Base-by-base conservation (phyloP, 2,329 filamentous ascomycete species). In the Phaeosphaeriaceae sp. region DNA sequence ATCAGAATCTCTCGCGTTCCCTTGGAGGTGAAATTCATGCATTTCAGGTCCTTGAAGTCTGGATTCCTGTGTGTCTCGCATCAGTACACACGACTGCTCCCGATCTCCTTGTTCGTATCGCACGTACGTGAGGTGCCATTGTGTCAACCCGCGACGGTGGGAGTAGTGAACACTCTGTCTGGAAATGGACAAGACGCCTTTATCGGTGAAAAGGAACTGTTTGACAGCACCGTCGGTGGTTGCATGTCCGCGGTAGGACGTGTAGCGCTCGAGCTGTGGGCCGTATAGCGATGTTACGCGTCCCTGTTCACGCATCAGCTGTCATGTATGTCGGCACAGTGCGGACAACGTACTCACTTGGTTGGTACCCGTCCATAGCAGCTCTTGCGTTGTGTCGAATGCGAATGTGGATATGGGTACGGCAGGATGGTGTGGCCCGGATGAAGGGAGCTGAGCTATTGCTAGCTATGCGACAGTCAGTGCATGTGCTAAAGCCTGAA, bases 11-110 rank as follows among this genome's bases (percentile, higher is more conserved):
- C 91, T 15, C 87, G 86, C 24, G 91, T 92, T 9, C 91, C 91
- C 72, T 93, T 93, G 26, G 92, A 93, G 1, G 93, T 96, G 75
- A 97, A 97, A 76, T 91, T 94, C 93, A 98, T 98, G 78, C 95
- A 98, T 68, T 89, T 88, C 64, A 99, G 82, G 73, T 97, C 92
- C 64, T 86, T 88, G 90, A 98, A 97, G 56, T 91, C 90, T 26
- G 88, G 83, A 71, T 88, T 85, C 64, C 89, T 91, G 64, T 56
- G 62, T 2, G 43, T 35, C 26, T 48, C 32, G 23, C 13, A 60
- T 76, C 67, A 74, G 67, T 61, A 62, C 23, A 21, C 19, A 19
- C 26, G 17, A 48, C 49, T 47, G 15, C 17, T 46, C 10, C n/a
- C 15, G 24, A 8, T 3, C 3, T 19, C 32, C 17, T 19, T 46